A percentile compares a stretch with the other conserved stretches of the same genome.
Conservation (phyloP, 441 rosid genomes). For the Bocquillonia castaneifolia region DNA sequence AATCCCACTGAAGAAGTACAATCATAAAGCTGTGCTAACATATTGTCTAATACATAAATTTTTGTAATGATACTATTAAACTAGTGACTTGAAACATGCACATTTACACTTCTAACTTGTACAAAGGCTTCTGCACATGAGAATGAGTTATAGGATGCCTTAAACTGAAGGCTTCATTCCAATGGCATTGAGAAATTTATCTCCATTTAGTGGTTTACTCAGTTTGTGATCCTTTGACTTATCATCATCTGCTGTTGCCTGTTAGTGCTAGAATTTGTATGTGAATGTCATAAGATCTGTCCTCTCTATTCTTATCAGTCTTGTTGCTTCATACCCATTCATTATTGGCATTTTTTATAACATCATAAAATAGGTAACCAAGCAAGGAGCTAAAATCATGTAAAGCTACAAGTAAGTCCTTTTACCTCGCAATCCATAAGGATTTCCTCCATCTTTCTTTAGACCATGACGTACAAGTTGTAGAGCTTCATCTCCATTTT, state of each 20-base stretch:
- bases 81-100: no score
- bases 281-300: conserved; percentile 40
- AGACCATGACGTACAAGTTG: conserved; percentile 39
- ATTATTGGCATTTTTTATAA: conserved; percentile 55
- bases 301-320: conserved; percentile 49
- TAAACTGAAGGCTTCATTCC: no score
- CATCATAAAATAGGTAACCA: neutral
- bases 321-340: conserved; percentile 71
- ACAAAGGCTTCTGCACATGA: no score
- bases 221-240: no score
- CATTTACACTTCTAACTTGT: no score
- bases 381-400: neutral
- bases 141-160: no score
- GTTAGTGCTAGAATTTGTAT: conserved; percentile 70
- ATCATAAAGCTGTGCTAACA: no score
- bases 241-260: conserved; percentile 52
- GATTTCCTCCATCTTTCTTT: conserved; percentile 9
- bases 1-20: no score
- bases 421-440: conserved; percentile 77
- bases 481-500: conserved; percentile 59
- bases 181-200: no score
- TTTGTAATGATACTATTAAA: no score
- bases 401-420: neutral
- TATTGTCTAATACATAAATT: no score
- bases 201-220: no score